phyloP scores from a whole-genome alignment of 441 rosid species.

The Pelargonium cotyledonis region DNA sequence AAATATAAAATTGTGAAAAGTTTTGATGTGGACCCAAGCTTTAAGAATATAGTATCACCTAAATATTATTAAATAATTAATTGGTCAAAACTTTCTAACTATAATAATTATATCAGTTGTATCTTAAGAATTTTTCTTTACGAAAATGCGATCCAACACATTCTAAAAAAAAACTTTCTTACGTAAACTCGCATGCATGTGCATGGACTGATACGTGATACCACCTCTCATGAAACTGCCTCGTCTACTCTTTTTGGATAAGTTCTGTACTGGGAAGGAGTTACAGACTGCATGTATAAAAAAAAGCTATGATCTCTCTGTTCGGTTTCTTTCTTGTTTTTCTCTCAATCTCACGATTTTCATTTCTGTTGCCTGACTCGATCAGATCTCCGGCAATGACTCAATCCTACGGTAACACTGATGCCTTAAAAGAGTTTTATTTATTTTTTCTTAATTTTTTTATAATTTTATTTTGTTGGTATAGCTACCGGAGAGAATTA shows the following conservation, averaged over 20 bases:
- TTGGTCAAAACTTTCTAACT: no score
- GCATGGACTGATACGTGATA: constrained; percentile 2
- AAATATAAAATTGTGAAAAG: no score
- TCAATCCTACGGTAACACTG: constrained; percentile 35
- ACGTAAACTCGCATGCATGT: neutral
- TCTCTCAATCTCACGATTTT: constrained; percentile 17
- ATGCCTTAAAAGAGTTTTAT: neutral
- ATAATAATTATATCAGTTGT: no score
- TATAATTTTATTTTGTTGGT: constrained; percentile 15
- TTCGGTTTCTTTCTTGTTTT: constrained; percentile 14
- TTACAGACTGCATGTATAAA: constrained; percentile 9
- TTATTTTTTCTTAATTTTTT: neutral
- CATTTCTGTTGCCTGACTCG: constrained; percentile 22
- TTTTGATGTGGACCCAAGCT: no score
- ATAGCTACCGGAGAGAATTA: constrained; percentile 33
- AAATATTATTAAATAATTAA: no score
- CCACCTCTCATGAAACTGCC: neutral
- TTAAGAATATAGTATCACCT: no score
- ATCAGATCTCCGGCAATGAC: constrained; percentile 60
- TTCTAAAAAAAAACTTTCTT: neutral
- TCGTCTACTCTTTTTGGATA: neutral
- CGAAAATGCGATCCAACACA: no score
- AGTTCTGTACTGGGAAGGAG: neutral
- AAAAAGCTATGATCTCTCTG: constrained; percentile 24
- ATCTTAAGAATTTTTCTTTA: no score